Evolutionary conservation across 768 basidiomycete genomes (phyloP).

Genomic region (Favolaschia claudopus): DNA sequence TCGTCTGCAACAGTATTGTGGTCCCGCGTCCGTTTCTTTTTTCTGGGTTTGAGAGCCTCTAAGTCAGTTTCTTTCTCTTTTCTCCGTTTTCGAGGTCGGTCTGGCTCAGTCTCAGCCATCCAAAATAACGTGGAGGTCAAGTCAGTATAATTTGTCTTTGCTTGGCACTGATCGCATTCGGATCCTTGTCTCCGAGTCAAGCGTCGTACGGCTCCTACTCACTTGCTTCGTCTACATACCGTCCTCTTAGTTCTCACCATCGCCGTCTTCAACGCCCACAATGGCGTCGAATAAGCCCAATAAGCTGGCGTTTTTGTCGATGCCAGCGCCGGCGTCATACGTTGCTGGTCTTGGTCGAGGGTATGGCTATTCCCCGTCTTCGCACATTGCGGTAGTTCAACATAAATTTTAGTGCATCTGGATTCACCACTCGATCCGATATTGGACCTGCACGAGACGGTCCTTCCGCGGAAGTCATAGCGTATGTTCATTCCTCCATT

Average conservation of each 20-base stretch:
- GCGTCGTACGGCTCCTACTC: too few species aligned
- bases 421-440: conserved; percentile 98
- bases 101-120: neutral
- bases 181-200: too few species aligned
- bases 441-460: conserved; percentile 98
- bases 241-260: neutral
- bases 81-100: too few species aligned
- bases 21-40: conserved; percentile 33
- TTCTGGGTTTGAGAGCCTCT: conserved; percentile 18
- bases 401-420: conserved; percentile 69
- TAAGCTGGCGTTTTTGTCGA: conserved; percentile 87
- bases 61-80: too few species aligned
- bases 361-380: conserved; percentile 49
- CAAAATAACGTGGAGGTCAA: too few species aligned
- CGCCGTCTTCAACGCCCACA: conserved; percentile 14
- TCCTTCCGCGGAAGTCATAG: conserved; percentile 89
- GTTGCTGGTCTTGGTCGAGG: conserved; percentile 99
- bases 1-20: conserved; percentile 11
- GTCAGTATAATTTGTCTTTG: too few species aligned
- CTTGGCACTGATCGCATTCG: too few species aligned
- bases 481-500: conserved; percentile 56
- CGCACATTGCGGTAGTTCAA: conserved; percentile 3
- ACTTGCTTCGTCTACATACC: too few species aligned
- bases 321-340: conserved; percentile 95
- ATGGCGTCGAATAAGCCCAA: conserved; percentile 66